Evolutionary conservation across 306 rosid genomes (phyloP), one percentile per base, ranked within the genome.

Genomic region (Morella rubra): DNA sequence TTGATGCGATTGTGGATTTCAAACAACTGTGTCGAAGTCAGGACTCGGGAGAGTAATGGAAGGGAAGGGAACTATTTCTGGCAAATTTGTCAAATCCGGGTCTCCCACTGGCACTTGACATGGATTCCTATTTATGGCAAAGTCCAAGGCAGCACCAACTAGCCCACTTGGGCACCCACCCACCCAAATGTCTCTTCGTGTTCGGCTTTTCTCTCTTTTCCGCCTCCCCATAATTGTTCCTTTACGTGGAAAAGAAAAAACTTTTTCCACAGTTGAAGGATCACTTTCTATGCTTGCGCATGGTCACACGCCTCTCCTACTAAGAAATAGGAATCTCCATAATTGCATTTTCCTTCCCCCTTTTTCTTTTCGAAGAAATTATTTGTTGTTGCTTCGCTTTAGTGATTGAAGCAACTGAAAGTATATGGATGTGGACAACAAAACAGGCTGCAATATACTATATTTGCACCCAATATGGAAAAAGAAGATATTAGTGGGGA

Each of bases 221-320:
- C 49, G 70, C 80, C 68, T 58, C 82, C 75, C 85, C 77, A 86
- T 86, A 16, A 75, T 81, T 73, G 71, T 81, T 69, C 69, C 83
- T 81, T 89, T 90, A 65, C 64, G 79, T 81, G 86, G 86, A 79
- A 91, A 91, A 84, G 90, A 82, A 84, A 27, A 85, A 78, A 79
- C 91, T 85, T 90, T 87, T 87, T 82, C 96, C 93, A 92, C 89
- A 86, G 92, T 89, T 73, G 71, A 72, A 46, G 95, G 93, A 94
- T 89, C 86, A 79, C 69, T 81, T 80, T 82, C 58, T 54, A 20
- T 71, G 82, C 71, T 87, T 76, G 78, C 76, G 66, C 84, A 66
- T 54, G 50, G 71, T 76, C 80, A 79, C 79, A 87, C 88, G 87
- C 87, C 86, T 78, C 81, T 71, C 81, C 84, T 81, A 73, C 87